Conservation (phyloP, 345 rosid species). For the Camelina hispida region DNA sequence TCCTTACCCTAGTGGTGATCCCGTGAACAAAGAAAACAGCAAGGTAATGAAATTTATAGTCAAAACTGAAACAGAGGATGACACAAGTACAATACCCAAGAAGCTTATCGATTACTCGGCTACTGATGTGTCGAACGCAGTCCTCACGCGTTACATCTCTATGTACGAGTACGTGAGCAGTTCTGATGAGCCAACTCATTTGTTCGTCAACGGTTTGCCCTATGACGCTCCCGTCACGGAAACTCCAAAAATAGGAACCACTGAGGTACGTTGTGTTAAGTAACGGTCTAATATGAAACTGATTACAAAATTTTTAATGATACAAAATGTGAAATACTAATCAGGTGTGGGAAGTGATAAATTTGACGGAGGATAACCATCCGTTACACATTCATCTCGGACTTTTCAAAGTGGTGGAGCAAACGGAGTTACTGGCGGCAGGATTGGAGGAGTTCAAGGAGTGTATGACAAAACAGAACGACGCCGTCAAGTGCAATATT, state of each 20-base stretch:
- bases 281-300: not conserved
- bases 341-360: slow-evolving; percentile 85
- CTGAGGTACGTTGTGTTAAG: slow-evolving; percentile 47
- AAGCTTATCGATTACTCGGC: slow-evolving; percentile 55
- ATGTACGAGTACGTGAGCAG: slow-evolving; percentile 78
- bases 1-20: slow-evolving; percentile 79
- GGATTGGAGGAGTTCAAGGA: slow-evolving; percentile 55
- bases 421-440: slow-evolving; percentile 53
- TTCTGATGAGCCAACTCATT: slow-evolving; percentile 75
- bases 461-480: slow-evolving; percentile 69
- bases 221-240: slow-evolving; percentile 72
- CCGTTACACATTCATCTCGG: slow-evolving; percentile 92
- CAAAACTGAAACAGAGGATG: slow-evolving; percentile 47
- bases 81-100: slow-evolving; percentile 55
- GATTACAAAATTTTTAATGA: slow-evolving; percentile 4
- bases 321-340: slow-evolving; percentile 37
- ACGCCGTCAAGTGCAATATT: slow-evolving; percentile 67
- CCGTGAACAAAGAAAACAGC: slow-evolving; percentile 62
- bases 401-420: slow-evolving; percentile 68
- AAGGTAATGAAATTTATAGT: slow-evolving; percentile 81
- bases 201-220: slow-evolving; percentile 72
- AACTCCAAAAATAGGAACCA: slow-evolving; percentile 67
- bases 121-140: slow-evolving; percentile 50
- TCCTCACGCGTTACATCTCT: slow-evolving; percentile 64
- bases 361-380: slow-evolving; percentile 88